Base-by-base conservation (phyloP, 305 asterid genomes). In the Withania somnifera region DNA sequence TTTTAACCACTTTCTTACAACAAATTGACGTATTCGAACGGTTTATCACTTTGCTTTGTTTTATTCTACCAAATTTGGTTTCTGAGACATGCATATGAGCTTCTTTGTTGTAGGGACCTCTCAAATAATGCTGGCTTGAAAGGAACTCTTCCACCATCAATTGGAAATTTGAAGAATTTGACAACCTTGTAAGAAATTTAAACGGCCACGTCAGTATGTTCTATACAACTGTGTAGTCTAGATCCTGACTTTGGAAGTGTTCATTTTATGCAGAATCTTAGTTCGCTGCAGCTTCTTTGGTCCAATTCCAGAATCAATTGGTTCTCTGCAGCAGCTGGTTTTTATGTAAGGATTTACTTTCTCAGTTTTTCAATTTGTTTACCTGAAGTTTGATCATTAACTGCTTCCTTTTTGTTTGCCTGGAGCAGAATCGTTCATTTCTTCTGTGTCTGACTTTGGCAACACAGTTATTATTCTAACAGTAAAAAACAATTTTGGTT, bases 201-300 rank as follows among this genome's bases (percentile, higher is more conserved):
- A 50, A 75, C 50, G 45, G 3, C n/a, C 66, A 56, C 77, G 63
- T 24, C 36, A 24, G 40, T 24, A 24, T 73, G 57, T 17, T 3
- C 45, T 50, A 50, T 51, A 28, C 38, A 75, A 75, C 6, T 50
- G 17, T 47, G 28, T 50, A 75, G 45, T 75, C 30, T 80, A 52
- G 2, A 75, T 50, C 45, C 80, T 50, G 80, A 75, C 45, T 75
- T 50, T 28, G 28, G 61, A 75, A 50, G 28, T 32, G 79, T 58
- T 24, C 58, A 24, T 57, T 83, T 60, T 68, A 40, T 86, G 91
- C 84, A 95, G 99, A 86, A 89, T 91, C 68, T 88, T 95, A 90
- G 85, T 92, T 30, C 93, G 97, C 58, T 94, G 99, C 89, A 87
- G 93, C 88, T 91, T 94, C 82, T 94, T 78, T 30, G 99, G 99